Base-by-base conservation (phyloP, 2,329 filamentous ascomycete genomes). In the Hirsutella thompsonii region DNA sequence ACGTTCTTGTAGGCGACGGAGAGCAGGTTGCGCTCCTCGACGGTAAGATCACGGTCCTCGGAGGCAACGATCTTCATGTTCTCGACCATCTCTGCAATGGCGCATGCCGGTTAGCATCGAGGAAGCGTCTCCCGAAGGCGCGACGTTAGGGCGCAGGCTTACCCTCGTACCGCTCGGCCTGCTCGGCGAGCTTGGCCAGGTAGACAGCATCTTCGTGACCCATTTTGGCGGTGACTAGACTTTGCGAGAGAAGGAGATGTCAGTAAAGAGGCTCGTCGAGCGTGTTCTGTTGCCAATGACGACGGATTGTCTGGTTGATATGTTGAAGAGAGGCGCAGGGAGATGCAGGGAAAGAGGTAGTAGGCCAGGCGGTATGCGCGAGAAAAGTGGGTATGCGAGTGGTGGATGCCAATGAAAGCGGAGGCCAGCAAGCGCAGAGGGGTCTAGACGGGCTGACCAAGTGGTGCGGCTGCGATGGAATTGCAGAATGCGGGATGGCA, bases 151-250 rank as follows among this genome's bases (percentile, higher is more conserved):
- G 37, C 16, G 35, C 49, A 46, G 41, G 68, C 76, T 60, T 73
- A 96, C 92, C 92, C 77, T 98, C 92, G 72, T 98, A 98, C 67
- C 92, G 90, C 82, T 98, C 92, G 69, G 92, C 92, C 81, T 98
- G 92, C 83, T 98, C 92, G 66, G 92, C 92, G 69, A 98, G 85
- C 88, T 96, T 96, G 72, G 92, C 92, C 67, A 96, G 83, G 71
- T 96, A 96, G 63, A 98, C 92, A 61, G 89, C 90, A 74, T 96
- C 89, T 79, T 96, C 90, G 78, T 94, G 87, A 80, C 85, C 88
- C 90, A 96, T 96, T 74, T 74, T 89, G 75, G 41, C 38, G 38
- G 29, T 42, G 14, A 18, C 40, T 44, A 30, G n/a, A 19, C 33
- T 42, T 34, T 6, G 6, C 6, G 6, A 11, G 23, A 26, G 23